Percentiles rank a stretch among this genome's conserved stretches.
Evolutionary conservation across 352 stramenopile genomes (phyloP).

Genomic region (Phytophthora citricola): DNA sequence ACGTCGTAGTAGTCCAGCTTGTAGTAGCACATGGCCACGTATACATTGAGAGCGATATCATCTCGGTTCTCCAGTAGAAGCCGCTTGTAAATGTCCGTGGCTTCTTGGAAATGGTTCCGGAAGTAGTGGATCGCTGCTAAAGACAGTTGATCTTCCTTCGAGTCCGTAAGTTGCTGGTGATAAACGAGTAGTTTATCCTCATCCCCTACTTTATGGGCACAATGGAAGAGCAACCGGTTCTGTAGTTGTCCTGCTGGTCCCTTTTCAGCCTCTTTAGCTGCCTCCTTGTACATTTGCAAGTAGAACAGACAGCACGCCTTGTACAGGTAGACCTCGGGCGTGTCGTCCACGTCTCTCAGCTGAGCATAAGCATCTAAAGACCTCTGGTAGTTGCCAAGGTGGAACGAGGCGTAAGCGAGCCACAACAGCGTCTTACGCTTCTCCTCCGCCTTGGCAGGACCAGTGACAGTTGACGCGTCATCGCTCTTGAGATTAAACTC

Average conservation of each 20-base stretch:
- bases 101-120: slow-evolving; percentile 94
- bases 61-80: slow-evolving; percentile 96
- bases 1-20: slow-evolving; percentile 98
- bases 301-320: slow-evolving; percentile 95
- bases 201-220: slow-evolving; percentile 93
- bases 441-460: slow-evolving; percentile 48
- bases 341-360: slow-evolving; percentile 69
- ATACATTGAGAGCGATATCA: slow-evolving; percentile 97
- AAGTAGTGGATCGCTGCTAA: slow-evolving; percentile 97
- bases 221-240: slow-evolving; percentile 95
- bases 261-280: slow-evolving; percentile 77
- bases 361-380: slow-evolving; percentile 92
- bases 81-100: slow-evolving; percentile 97
- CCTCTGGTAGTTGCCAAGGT: slow-evolving; percentile 94
- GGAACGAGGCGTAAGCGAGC: slow-evolving; percentile 95
- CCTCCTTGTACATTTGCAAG: slow-evolving; percentile 92
- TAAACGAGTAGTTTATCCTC: slow-evolving; percentile 96
- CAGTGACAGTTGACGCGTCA: slow-evolving; percentile 45
- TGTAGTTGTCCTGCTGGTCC: slow-evolving; percentile 79
- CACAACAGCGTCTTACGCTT: slow-evolving; percentile 89
- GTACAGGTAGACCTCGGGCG: slow-evolving; percentile 87
- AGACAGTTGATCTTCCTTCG: slow-evolving; percentile 95
- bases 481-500: slow-evolving; percentile 95
- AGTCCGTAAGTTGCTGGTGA: slow-evolving; percentile 93
- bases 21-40: slow-evolving; percentile 99